Percentiles rank a stretch among this genome's conserved stretches.
These are phyloP conservation scores for Vitis amurensis DNA, from an alignment of 164 flowering plant genomes.

Conservation along the genomic window DNA sequence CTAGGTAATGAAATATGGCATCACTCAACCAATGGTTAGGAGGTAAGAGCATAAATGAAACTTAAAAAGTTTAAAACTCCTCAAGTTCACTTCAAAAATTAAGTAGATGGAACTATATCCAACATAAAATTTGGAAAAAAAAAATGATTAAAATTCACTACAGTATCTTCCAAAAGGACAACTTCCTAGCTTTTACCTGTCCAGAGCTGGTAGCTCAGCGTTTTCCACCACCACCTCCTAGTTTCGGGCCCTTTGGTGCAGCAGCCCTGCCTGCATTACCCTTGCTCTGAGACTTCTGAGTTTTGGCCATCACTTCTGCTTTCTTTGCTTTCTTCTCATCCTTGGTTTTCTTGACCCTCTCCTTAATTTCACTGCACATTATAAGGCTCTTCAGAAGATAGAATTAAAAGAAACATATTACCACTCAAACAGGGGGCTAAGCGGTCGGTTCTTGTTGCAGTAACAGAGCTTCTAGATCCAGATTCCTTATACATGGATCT, in stretches of 20 bases:
- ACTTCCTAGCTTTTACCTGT: not conserved
- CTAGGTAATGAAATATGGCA: no score
- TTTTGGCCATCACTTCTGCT: conserved; percentile 42
- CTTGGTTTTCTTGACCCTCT: conserved; percentile 53
- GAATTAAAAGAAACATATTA: no score
- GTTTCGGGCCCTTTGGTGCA: conserved; percentile 40
- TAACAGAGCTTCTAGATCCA: not conserved
- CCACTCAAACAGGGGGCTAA: not conserved
- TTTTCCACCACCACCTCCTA: conserved; percentile 61
- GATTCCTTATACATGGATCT: not conserved
- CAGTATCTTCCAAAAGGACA: not conserved
- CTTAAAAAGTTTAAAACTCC: no score
- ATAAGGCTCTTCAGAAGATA: not conserved
- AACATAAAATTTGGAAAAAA: no score
- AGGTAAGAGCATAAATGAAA: no score
- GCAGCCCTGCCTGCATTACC: conserved; percentile 36
- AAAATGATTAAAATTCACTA: not conserved
- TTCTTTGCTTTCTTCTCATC: conserved; percentile 57
- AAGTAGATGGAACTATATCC: no score
- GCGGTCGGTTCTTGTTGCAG: not conserved
- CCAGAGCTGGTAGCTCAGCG: conserved; percentile 5
- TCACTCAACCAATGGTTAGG: no score
- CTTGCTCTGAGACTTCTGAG: conserved; percentile 34
- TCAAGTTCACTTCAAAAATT: no score
- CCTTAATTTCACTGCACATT: conserved; percentile 44